Evolutionary conservation across 768 basidiomycete species (phyloP), one percentile per base, ranked within the genome.

Genomic region (Pholiota molesta): DNA sequence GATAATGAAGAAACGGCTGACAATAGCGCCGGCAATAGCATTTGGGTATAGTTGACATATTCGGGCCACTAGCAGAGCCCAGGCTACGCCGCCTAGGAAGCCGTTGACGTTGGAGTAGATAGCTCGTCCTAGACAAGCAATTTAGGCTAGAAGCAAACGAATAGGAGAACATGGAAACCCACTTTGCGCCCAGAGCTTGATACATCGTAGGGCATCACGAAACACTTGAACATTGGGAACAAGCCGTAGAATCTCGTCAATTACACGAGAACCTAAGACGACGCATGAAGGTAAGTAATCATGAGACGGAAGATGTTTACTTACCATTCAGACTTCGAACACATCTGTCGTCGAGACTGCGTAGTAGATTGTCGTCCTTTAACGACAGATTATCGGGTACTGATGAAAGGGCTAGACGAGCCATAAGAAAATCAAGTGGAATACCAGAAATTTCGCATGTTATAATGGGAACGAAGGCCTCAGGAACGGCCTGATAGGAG

Each of bases 81-180:
- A 99, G 29, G 96, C 97, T 1, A 99, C 97, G 70, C 97, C 97
- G 60, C 97, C 97, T 33, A 97, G 84, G 75, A 99, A 99, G 19
- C 97, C 97, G 68, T 95, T 95, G 11, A 98, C 94, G 74, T 99
- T 99, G 0, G 95, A 97, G 75, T 98, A 98, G 63, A 99, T 97
- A 26, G 96, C 97, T 77, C 95, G 84, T 68, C 89, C 96, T 98
- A 47, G 47, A 4, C 40, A 31, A 31, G 39, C 44, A 31, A 10
- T 37, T 17, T 17, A 17, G 53, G n/a, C 2, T 23, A 17, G 29
- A 26, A 52, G 17, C 6, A 45, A 55, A 31, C 37, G 21, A 57
- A 52, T 35, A 49, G 42, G 17, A 40, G 62, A 29, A 21, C 26
- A 33, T 23, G 42, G 28, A 1, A 31, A 81, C 92, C 60, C 70